phyloP scores from a whole-genome alignment of 495 filamentous ascomycete genomes.

The Aspergillus coremiiformis region DNA sequence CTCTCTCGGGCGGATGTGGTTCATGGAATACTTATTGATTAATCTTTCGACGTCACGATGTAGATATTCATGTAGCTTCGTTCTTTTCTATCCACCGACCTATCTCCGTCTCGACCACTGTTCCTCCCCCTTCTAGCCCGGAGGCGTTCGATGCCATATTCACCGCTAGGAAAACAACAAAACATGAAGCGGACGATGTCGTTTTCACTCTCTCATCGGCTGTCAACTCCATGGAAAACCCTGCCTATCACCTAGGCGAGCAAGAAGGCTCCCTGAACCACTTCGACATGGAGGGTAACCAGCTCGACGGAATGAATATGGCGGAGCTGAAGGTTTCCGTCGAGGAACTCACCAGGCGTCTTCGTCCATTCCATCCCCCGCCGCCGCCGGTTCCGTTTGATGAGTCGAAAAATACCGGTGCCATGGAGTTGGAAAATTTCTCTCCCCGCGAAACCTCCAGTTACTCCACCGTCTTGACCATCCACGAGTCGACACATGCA shows the following conservation, averaged over 20 bases:
- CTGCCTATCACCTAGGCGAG: slow-evolving; percentile 40
- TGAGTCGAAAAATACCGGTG: slow-evolving; percentile 29
- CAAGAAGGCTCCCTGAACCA: slow-evolving; percentile 43
- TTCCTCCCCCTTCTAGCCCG: slow-evolving; percentile 63
- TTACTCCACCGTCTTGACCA: slow-evolving; percentile 74
- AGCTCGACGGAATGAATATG: slow-evolving; percentile 38
- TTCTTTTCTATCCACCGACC: slow-evolving; percentile 97
- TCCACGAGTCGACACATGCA: slow-evolving; percentile 66
- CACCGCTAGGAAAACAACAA: slow-evolving; percentile 41
- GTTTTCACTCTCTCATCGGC: slow-evolving; percentile 70
- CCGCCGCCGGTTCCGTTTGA: slow-evolving; percentile 59
- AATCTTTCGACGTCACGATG: background rate
- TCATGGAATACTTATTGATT: background rate
- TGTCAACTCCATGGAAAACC: slow-evolving; percentile 62
- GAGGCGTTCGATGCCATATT: slow-evolving; percentile 80
- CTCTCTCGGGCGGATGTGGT: background rate
- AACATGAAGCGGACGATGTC: slow-evolving; percentile 54
- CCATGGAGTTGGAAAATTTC: slow-evolving; percentile 16
- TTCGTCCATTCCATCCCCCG: slow-evolving; percentile 71
- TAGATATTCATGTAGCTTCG: slow-evolving; percentile 78
- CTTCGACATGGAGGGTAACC: slow-evolving; percentile 43
- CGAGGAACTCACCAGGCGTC: slow-evolving; percentile 49
- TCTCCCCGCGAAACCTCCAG: slow-evolving; percentile 39
- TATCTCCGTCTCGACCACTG: slow-evolving; percentile 74
- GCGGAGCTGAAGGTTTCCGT: slow-evolving; percentile 39